Conservation (phyloP, 1,284 basidiomycete genomes). For the Taiwanofungus camphoratus region DNA sequence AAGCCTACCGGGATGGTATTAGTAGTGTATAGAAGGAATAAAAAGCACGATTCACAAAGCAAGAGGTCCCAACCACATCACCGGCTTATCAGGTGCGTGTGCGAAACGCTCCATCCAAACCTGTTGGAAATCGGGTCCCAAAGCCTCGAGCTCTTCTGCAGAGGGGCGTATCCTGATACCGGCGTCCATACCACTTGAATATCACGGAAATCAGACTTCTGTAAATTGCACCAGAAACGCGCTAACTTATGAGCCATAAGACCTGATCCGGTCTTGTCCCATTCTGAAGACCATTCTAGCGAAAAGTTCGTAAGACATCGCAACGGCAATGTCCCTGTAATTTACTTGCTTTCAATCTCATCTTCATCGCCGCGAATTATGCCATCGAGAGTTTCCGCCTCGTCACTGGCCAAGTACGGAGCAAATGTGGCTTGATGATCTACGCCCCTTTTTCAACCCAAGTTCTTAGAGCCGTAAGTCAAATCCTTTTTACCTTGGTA, state of each 20-base stretch:
- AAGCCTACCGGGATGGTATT: conserved; percentile 15
- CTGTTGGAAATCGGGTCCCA: conserved; percentile 39
- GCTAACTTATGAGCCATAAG: conserved; percentile 46
- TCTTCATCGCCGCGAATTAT: conserved; percentile 34
- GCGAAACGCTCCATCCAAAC: conserved; percentile 40
- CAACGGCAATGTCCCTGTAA: neutral
- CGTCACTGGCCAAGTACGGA: conserved; percentile 33
- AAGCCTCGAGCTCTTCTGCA: conserved; percentile 34
- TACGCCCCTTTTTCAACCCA: no score
- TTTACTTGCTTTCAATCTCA: conserved; percentile 28
- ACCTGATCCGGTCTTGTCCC: conserved; percentile 40
- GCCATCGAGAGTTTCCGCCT: conserved; percentile 38
- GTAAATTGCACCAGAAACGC: no score
- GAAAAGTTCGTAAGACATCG: neutral
- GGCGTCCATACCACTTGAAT: conserved; percentile 35
- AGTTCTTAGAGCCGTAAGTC: no score
- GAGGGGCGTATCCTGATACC: conserved; percentile 46
- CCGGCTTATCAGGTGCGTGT: conserved; percentile 42
- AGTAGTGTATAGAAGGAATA: neutral
- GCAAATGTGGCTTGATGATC: conserved; percentile 39
- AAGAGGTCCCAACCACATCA: conserved; percentile 31
- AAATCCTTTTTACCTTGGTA: conserved; percentile 38
- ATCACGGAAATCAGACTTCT: neutral
- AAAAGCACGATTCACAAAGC: conserved; percentile 26
- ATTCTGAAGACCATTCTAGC: conserved; percentile 36